Conservation (phyloP, 2,329 filamentous ascomycete species). For the Neoarthrinium moseri region DNA sequence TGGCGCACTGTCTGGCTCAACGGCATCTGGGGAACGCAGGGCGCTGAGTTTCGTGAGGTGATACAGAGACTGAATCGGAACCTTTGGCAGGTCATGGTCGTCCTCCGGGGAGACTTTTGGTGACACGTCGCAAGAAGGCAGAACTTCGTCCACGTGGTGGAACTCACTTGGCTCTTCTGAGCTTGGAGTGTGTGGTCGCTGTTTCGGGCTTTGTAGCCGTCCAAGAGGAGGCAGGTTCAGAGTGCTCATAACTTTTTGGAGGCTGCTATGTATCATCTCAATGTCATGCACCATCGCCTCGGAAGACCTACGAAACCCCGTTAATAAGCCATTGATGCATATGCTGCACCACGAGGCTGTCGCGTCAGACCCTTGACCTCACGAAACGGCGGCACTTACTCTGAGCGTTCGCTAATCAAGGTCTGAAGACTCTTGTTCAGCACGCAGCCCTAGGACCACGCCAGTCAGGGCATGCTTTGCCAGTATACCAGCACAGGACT, state of each 20-base stretch:
- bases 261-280: constrained; percentile 17
- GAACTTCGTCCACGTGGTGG: constrained; percentile 11
- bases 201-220: constrained; percentile 15
- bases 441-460: constrained; percentile 27
- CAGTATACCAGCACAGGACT: background rate
- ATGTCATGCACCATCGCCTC: constrained; percentile 19
- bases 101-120: constrained; percentile 21
- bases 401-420: constrained; percentile 38
- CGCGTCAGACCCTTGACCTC: background rate
- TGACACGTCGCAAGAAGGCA: constrained; percentile 23
- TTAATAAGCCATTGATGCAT: background rate
- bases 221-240: constrained; percentile 16
- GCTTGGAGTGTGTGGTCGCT: constrained; percentile 10
- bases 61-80: constrained; percentile 38
- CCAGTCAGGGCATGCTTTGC: background rate
- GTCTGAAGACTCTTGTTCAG: constrained; percentile 40
- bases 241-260: constrained; percentile 16
- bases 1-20: constrained; percentile 3
- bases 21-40: constrained; percentile 31
- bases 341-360: no score
- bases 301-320: constrained; percentile 8
- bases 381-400: constrained; percentile 22
- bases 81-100: constrained; percentile 34
- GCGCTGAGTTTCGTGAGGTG: constrained; percentile 35
- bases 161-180: constrained; percentile 12